Evolutionary conservation across 2,329 filamentous ascomycete genomes (phyloP), one percentile per base, ranked within the genome.

Genomic region (Paecilomyces dactylethromorphus): DNA sequence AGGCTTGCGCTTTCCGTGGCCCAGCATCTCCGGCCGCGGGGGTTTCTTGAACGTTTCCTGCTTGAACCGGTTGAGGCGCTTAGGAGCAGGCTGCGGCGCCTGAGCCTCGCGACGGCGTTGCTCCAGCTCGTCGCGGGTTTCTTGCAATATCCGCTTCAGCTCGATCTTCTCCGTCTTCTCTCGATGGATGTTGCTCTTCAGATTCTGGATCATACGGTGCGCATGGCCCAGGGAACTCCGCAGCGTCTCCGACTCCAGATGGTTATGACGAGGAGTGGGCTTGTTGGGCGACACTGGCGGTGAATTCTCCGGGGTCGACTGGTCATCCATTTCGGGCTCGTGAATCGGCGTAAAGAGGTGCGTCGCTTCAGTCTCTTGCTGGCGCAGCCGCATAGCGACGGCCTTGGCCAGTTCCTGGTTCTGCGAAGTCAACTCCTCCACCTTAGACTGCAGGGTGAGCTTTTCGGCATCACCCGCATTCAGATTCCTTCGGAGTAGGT

Each of bases 91-190:
- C 72, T 55, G 74, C 72, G 22, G 68, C 61, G 24, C 71, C 53
- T 76, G 76, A 32, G 85, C 83, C 58, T 79, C 84, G 56, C 77
- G 80, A 54, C 84, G 81, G 60, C 87, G 84, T 53, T 85, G 76
- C 74, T 91, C 94, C 29, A 99, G 78, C 69, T 99, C 94, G 71
- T 99, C 94, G 35, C 92, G 87, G 24, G 93, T 89, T 68, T 99
- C 94, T 76, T 97, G 93, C 31, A 97, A 84, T 84, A 99, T 91
- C 60, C 93, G 89, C 76, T 91, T 92, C 57, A 97, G 84, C 75
- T 99, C 94, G 29, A 97, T 84, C 80, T 97, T 99, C 75, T 99
- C 94, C 0, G 93, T 97, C 86, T 97, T 99, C 75, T 99, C 94
- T 33, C 94, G 89, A 74, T 99, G 93, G 53, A 97, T 90, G 68